Percentiles rank a stretch among this genome's conserved stretches.
Evolutionary conservation across 2,329 filamentous ascomycete species (phyloP).

Genomic region (Beauveria medogensis): DNA sequence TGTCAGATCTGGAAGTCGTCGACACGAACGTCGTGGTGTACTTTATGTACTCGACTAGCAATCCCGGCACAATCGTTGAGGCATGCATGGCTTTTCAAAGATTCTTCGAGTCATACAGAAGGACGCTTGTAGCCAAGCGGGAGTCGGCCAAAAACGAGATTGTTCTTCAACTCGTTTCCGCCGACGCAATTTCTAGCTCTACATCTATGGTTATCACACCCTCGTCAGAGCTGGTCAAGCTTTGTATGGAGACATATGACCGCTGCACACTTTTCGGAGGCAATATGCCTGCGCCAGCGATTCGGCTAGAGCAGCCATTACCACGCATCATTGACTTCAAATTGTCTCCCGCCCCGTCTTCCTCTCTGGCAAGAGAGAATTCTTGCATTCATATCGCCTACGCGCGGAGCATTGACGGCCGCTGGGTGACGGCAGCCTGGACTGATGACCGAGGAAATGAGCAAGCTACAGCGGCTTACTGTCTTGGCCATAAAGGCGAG

Average conservation of each 20-base stretch:
- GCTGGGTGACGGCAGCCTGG: slow-evolving; percentile 77
- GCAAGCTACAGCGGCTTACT: slow-evolving; percentile 67
- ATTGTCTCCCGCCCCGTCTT: slow-evolving; percentile 56
- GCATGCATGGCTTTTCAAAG: slow-evolving; percentile 67
- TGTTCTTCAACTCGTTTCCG: slow-evolving; percentile 69
- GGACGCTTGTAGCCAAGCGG: slow-evolving; percentile 33
- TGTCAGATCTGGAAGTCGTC: slow-evolving; percentile 33
- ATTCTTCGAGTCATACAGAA: slow-evolving; percentile 54
- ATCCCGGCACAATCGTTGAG: slow-evolving; percentile 55
- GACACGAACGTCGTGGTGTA: slow-evolving; percentile 65
- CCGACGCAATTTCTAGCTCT: slow-evolving; percentile 57
- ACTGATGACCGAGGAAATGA: slow-evolving; percentile 68
- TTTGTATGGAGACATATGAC: slow-evolving; percentile 72
- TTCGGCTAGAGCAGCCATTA: slow-evolving; percentile 62
- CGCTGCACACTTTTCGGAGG: slow-evolving; percentile 55
- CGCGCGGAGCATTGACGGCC: slow-evolving; percentile 62
- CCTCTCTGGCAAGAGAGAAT: slow-evolving; percentile 68
- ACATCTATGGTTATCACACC: slow-evolving; percentile 55
- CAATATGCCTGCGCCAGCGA: slow-evolving; percentile 56
- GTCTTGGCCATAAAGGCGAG: slow-evolving; percentile 52
- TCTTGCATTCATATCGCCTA: slow-evolving; percentile 77
- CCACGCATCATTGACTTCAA: slow-evolving; percentile 72
- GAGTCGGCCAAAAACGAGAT: slow-evolving; percentile 50
- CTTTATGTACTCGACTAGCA: slow-evolving; percentile 61
- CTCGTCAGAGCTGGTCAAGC: slow-evolving; percentile 48